phyloP scores from a whole-genome alignment of 495 filamentous ascomycete species.

The Neurospora sp. region DNA sequence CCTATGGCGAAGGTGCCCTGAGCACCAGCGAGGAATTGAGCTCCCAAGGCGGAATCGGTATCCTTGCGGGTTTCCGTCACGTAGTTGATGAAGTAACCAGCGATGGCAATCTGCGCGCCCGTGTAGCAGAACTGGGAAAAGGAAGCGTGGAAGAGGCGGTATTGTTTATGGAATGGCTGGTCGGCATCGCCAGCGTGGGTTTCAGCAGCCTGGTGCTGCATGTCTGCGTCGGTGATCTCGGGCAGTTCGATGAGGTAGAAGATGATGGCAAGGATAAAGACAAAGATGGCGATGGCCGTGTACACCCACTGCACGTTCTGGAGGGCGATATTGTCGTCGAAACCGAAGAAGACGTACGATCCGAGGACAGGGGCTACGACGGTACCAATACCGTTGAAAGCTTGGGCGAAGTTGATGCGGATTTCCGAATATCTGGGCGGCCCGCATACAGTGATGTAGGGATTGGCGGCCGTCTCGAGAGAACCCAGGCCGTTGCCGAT shows the following conservation, averaged over 20 bases:
- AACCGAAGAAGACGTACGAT: conserved; percentile 58
- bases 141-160: conserved; percentile 55
- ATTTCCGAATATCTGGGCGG: conserved; percentile 59
- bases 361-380: conserved; percentile 54
- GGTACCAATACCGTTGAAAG: conserved; percentile 57
- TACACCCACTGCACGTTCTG: conserved; percentile 65
- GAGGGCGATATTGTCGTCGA: conserved; percentile 40
- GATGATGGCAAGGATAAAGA: conserved; percentile 50
- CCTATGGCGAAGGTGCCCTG: conserved; percentile 58
- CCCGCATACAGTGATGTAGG: conserved; percentile 42
- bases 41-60: conserved; percentile 18
- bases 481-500: conserved; percentile 58
- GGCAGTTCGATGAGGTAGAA: conserved; percentile 59
- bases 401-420: conserved; percentile 57
- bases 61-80: conserved; percentile 10
- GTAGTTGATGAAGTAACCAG: conserved; percentile 40
- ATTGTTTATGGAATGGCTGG: conserved; percentile 50
- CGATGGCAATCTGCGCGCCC: conserved; percentile 57
- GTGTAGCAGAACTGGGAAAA: conserved; percentile 64
- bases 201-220: conserved; percentile 41
- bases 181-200: conserved; percentile 31
- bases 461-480: conserved; percentile 62
- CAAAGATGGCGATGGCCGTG: conserved; percentile 60
- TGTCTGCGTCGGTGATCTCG: conserved; percentile 67
- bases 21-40: conserved; percentile 51